Base-by-base conservation (phyloP, 2,329 filamentous ascomycete species). In the Fusarium sororula region DNA sequence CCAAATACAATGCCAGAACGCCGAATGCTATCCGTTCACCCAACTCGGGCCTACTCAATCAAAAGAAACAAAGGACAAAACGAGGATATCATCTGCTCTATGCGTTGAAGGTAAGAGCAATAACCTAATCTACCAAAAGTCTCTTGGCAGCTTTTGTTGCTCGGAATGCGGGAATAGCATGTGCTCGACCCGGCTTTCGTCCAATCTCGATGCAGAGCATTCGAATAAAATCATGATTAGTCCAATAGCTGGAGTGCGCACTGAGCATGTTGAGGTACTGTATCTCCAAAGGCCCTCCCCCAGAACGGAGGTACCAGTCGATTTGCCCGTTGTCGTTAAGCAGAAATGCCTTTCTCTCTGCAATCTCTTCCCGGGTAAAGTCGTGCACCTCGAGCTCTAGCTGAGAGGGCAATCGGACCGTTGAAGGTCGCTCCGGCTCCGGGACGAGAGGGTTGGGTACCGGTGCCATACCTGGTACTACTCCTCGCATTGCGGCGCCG, bases 261-360 rank as follows among this genome's bases (percentile, higher is more conserved):
- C 94, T 94, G 62, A 99, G 84, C 96, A 99, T 99, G 75, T 97
- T 98, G 41, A 98, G 83, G 80, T 99, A 99, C 83, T 98, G 95
- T 30, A 98, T 95, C 82, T 98, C 96, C 41, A 99, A 85, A 8
- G 95, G 92, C 0, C 96, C 96, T 4, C 94, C 93, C 1, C 94
- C 93, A 13, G 94, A 95, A 55, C 91, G 91, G 55, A 99, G 85
- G 77, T 92, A 97, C 82, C 91, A 99, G 81, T 99, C 96, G 45
- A 99, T 92, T 83, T 99, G 96, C 0, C 95, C 96, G 75, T 98
- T 98, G 78, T 99, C 96, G 76, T 99, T 99, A 8, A 99, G 89
- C 13, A 98, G 82, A 70, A 91, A 92, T 73, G 95, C 95, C 76
- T 96, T 92, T 80, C 92, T 94, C 84, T 98, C 96, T 0, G 95